Base-by-base conservation (phyloP, 2,329 filamentous ascomycete species). In the Penicillium sp. region DNA sequence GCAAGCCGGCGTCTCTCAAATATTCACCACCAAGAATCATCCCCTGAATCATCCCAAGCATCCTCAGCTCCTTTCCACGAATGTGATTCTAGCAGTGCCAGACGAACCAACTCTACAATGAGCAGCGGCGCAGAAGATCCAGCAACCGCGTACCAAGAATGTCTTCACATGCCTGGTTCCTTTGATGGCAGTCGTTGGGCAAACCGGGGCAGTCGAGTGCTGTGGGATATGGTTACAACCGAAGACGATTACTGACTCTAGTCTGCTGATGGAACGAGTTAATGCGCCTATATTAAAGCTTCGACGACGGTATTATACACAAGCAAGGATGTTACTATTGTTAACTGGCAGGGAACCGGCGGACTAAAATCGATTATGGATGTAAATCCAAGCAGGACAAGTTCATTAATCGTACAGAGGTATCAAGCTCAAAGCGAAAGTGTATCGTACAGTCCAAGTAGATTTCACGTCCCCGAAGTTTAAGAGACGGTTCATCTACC, bases 331-430 rank as follows among this genome's bases (percentile, higher is more conserved):
- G 20, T 36, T 20, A 20, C 33, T 57, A 62, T 62, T 56, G 22
- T 63, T 63, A 62, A 42, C 33, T 28, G 31, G 30, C 24, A 56
- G 35, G 33, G 31, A 45, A 18, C 33, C 28, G 31, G 31, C 50
- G 39, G 30, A 47, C 35, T 47, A 48, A 48, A 46, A 46, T 51
- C 53, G 20, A 56, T 55, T 48, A 56, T 55, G 24, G 48, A 53
- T 54, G 36, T 47, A 43, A 25, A 43, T 55, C 48, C 38, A 39
- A 54, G 27, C 51, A 59, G 39, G 41, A 41, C 27, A 50, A 54
- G 55, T 55, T 65, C 63, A 67, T 66, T 67, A 67, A 54, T 68
- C 63, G 54, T 70, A 66, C 65, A 67, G 47, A 62, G 64, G 61
- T 63, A 65, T 64, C 60, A 51, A 38, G 48, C 54, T 57, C 44